These are phyloP conservation scores for Pestalotiopsis sp. DNA, from an alignment of 2,329 filamentous ascomycete species.

Conservation along the genomic window DNA sequence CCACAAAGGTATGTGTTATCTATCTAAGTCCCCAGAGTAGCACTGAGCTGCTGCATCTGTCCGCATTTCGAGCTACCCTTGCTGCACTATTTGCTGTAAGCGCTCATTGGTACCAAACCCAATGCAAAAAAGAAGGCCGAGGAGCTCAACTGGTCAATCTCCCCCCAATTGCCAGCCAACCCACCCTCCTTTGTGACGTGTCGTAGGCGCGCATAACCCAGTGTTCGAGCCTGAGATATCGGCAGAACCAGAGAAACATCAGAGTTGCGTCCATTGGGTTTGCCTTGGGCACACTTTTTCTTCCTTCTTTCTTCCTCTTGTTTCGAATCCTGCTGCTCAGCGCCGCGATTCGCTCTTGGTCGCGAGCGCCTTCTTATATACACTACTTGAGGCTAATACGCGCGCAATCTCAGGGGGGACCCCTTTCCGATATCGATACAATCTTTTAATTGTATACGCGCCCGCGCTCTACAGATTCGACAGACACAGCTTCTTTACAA, in stretches of 20 bases:
- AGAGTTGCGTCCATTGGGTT: not conserved
- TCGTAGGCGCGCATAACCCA: slow-evolving; percentile 24
- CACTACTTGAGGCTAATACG: not conserved
- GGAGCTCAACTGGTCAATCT: slow-evolving; percentile 27
- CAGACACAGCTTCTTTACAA: not conserved
- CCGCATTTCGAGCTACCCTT: not conserved
- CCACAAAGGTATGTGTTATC: not conserved
- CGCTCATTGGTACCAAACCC: slow-evolving; percentile 5
- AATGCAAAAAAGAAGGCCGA: not conserved
- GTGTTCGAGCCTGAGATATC: slow-evolving; percentile 20
- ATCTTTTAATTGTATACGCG: not conserved
- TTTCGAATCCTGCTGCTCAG: not conserved
- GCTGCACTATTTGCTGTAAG: not conserved
- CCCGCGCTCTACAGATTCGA: not conserved
- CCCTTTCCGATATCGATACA: not conserved
- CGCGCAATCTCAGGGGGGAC: not conserved
- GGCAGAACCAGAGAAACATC: slow-evolving; percentile 11
- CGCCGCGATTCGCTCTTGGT: not conserved
- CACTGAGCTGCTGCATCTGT: not conserved
- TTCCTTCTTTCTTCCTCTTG: not conserved
- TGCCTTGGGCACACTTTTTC: slow-evolving; percentile 9
- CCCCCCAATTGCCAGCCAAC: slow-evolving; percentile 18
- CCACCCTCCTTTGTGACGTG: slow-evolving; percentile 32
- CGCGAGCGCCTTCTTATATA: not conserved
- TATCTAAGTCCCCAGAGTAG: not conserved